Evolutionary conservation across 352 stramenopile species (phyloP), one percentile per base, ranked within the genome.

Genomic region (Albugo candida): DNA sequence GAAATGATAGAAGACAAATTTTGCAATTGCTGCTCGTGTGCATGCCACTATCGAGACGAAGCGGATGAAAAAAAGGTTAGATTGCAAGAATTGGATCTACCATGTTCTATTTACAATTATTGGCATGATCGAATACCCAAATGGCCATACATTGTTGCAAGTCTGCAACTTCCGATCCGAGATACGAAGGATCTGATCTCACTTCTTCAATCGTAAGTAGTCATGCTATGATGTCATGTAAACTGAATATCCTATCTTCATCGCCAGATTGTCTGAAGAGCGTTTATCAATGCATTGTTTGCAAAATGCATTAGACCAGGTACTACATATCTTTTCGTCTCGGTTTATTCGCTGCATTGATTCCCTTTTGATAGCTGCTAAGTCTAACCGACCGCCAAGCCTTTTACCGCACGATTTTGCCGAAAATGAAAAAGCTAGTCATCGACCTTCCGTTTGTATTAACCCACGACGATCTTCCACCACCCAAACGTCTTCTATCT

Each of bases 71-170:
- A 31, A 31, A 3, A 8, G 24, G 24, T 8, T 3, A 8, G 8
- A 31, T 10, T 31, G 24, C 24, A 8, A 31, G 8, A 31, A 31
- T 8, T 65, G 41, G 50, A 47, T 24, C 34, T 84, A 17, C 75
- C 75, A 2, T 83, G 56, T 41, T 80, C 71, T 11, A 58, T 61
- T 18, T 34, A 24, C 16, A 65, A 59, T 41, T 17, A 48, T 1
- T 69, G 58, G 18, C 37, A 51, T 36, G 46, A 59, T 2, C 24
- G 60, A 31, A 64, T 87, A 38, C 75, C 75, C 37, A 37, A 79
- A n/a, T 87, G 75, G 75, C 75, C 75, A 2, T 87, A 84, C 45
- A 51, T 71, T 34, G 54, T 75, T 12, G 60, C 61, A 8, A 64
- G 66, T 18, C 24, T 87, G 36, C 51, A 51, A 2, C 48, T 60